Percentiles rank a stretch among this genome's conserved stretches.
Conservation (phyloP, 192 early-diverging fungal species). For the Neocallimastix lanati region DNA sequence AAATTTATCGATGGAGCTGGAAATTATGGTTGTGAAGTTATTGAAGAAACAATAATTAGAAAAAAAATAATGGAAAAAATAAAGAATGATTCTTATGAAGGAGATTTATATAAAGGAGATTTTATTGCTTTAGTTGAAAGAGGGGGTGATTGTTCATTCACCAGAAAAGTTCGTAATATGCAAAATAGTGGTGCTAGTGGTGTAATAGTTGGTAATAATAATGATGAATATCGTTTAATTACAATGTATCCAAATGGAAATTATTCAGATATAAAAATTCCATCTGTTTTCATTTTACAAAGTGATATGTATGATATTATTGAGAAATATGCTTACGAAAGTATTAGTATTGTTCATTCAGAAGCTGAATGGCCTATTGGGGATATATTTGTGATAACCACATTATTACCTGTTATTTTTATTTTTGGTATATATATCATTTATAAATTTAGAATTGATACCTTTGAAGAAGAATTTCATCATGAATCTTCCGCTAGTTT, state of each 20-base stretch:
- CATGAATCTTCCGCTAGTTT: slow-evolving; percentile 33
- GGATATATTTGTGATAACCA: background rate
- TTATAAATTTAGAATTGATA: background rate
- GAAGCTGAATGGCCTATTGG: background rate
- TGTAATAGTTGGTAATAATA: slow-evolving; percentile 68
- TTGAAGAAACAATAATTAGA: background rate
- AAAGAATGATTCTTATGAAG: no score
- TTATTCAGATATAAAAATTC: slow-evolving; percentile 68
- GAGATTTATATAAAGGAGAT: background rate
- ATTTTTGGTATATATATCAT: background rate
- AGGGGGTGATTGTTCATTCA: slow-evolving; percentile 63
- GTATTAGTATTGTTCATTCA: background rate
- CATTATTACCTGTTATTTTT: background rate
- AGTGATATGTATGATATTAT: slow-evolving; percentile 6
- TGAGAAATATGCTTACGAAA: background rate
- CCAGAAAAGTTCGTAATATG: slow-evolving; percentile 80
- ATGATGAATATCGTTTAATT: slow-evolving; percentile 55
- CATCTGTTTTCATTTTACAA: slow-evolving; percentile 68
- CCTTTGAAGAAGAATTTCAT: background rate
- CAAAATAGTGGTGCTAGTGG: slow-evolving; percentile 64
- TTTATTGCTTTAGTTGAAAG: slow-evolving; percentile 76
- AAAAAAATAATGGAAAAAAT: background rate
- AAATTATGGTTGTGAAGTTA: slow-evolving; percentile 31
- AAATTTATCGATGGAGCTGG: slow-evolving; percentile 20
- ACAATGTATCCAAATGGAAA: slow-evolving; percentile 30